Conservation (phyloP, 2,329 filamentous ascomycete species). For the Pezicula neosporulosa region DNA sequence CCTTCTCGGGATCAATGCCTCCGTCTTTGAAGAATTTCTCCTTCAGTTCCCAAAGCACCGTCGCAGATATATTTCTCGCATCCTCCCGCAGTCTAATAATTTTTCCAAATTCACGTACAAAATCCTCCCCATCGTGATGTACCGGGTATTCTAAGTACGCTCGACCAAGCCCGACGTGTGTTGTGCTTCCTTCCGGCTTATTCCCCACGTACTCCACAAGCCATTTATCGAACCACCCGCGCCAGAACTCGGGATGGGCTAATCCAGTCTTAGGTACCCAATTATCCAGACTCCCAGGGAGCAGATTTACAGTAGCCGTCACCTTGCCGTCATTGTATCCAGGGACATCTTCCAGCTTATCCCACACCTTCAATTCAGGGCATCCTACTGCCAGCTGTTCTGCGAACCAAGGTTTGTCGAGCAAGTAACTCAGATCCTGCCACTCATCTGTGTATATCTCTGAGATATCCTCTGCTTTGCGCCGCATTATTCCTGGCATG, state of each 20-base stretch:
- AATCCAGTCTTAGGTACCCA: background rate
- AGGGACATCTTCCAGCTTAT: background rate
- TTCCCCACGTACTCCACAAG: background rate
- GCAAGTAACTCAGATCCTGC: background rate
- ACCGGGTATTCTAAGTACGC: slow-evolving; percentile 33
- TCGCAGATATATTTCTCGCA: slow-evolving; percentile 21
- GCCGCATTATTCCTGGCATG: background rate
- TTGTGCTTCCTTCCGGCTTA: background rate
- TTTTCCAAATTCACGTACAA: slow-evolving; percentile 32
- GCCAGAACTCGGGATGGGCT: background rate
- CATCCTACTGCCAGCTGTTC: background rate
- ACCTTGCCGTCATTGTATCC: background rate
- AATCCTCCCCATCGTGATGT: slow-evolving; percentile 26
- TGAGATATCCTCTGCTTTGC: background rate
- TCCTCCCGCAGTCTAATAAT: slow-evolving; percentile 26
- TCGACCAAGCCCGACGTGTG: slow-evolving; percentile 18
- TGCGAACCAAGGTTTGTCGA: background rate
- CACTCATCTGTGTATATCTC: background rate
- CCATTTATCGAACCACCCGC: background rate
- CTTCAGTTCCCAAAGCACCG: slow-evolving; percentile 25
- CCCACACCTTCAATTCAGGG: background rate
- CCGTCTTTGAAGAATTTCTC: slow-evolving; percentile 8
- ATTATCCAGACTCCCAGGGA: background rate
- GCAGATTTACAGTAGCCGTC: background rate
- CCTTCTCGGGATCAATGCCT: slow-evolving; percentile 20